phyloP scores from a whole-genome alignment of 176 grass and related monocot species.

The Rhynchospora pubera region DNA sequence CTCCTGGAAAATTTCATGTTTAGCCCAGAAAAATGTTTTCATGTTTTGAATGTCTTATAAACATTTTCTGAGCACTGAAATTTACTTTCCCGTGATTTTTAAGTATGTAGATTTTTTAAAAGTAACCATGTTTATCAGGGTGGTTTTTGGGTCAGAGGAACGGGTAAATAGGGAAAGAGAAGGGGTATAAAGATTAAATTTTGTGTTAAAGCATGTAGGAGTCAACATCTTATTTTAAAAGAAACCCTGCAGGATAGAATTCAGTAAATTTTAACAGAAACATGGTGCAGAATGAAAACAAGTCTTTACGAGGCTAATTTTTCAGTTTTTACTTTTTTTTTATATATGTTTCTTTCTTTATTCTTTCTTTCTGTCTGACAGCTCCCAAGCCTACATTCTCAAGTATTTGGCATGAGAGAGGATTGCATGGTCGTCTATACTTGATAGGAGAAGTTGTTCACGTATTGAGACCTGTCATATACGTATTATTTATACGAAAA shows the following conservation, averaged over 20 bases:
- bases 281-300: not conserved
- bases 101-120: not conserved
- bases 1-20: not conserved
- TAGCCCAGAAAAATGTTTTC: not conserved
- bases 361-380: not conserved
- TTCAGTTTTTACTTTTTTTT: not conserved
- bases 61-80: not conserved
- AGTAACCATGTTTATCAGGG: not conserved
- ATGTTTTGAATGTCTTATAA: not conserved
- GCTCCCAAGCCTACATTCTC: conserved; percentile 53
- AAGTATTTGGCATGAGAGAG: conserved; percentile 67
- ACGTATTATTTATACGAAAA: conserved; percentile 81
- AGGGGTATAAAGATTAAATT: not conserved
- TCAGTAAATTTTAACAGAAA: not conserved
- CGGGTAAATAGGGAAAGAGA: not conserved
- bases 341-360: not conserved
- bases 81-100: not conserved
- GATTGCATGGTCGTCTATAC: conserved; percentile 55
- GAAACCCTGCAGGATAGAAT: not conserved
- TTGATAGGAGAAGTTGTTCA: conserved; percentile 69
- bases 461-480: conserved; percentile 81
- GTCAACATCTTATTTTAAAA: not conserved
- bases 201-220: not conserved
- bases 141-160: not conserved
- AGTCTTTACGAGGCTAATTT: not conserved